Evolutionary conservation across 2,329 filamentous ascomycete species (phyloP).

Genomic region (Penicillium sp.): DNA sequence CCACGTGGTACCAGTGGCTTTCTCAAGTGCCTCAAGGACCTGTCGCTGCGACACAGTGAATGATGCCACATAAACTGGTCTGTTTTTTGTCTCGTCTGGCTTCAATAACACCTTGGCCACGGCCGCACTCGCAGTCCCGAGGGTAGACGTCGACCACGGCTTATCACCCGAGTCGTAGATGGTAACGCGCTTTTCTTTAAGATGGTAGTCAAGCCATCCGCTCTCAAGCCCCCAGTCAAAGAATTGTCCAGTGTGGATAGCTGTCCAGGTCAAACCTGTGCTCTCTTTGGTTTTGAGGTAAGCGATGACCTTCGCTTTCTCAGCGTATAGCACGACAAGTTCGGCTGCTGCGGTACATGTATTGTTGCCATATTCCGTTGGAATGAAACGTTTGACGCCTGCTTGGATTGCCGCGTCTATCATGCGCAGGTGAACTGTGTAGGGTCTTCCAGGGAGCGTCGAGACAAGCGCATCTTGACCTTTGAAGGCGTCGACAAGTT

Average conservation of each 20-base stretch:
- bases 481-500: slow-evolving; percentile 9
- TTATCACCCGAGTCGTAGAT: slow-evolving; percentile 1
- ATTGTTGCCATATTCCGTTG: slow-evolving; percentile 18
- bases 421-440: slow-evolving; percentile 13
- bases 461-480: slow-evolving; percentile 19
- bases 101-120: slow-evolving; percentile 9
- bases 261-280: slow-evolving; percentile 15
- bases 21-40: slow-evolving; percentile 11
- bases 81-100: slow-evolving; percentile 8
- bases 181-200: neutral
- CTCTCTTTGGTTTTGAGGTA: slow-evolving; percentile 13
- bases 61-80: slow-evolving; percentile 14
- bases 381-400: slow-evolving; percentile 7
- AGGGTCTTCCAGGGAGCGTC: slow-evolving; percentile 11
- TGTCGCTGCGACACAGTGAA: slow-evolving; percentile 14
- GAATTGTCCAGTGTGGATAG: slow-evolving; percentile 3
- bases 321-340: slow-evolving; percentile 7
- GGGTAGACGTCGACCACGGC: slow-evolving; percentile 9
- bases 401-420: slow-evolving; percentile 14
- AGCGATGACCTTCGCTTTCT: slow-evolving; percentile 9
- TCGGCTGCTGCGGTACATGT: slow-evolving; percentile 1
- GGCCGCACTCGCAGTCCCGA: slow-evolving; percentile 11
- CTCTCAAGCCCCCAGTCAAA: slow-evolving; percentile 16
- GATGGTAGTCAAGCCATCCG: slow-evolving; percentile 10
- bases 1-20: slow-evolving; percentile 9